Percentiles rank a stretch among this genome's conserved stretches.
Conservation (phyloP, 257 asterid species). For the Schizonepeta tenuifolia region DNA sequence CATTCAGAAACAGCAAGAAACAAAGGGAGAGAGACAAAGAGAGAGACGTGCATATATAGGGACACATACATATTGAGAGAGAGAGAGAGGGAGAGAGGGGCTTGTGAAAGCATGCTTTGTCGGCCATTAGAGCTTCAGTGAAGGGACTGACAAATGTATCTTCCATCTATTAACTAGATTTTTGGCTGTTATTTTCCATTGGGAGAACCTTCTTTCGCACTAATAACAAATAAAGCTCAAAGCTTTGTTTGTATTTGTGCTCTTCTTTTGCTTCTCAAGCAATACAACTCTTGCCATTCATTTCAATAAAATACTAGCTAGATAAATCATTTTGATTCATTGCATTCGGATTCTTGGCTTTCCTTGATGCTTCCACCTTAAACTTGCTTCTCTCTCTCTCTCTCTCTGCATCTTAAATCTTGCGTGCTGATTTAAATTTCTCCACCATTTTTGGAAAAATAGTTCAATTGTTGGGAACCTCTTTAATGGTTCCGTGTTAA, state of each 20-base stretch:
- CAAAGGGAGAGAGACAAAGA: conserved; percentile 20
- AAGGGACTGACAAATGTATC: conserved; percentile 42
- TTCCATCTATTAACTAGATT: conserved; percentile 39
- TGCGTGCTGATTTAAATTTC: conserved; percentile 40
- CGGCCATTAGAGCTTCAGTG: conserved; percentile 87
- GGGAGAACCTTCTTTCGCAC: conserved; percentile 37
- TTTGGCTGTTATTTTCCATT: conserved; percentile 46
- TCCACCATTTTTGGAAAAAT: conserved; percentile 41
- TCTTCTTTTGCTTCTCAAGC: conserved; percentile 38
- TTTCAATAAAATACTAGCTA: conserved; percentile 17
- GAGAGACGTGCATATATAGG: neutral
- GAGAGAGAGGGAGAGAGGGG: conserved; percentile 25
- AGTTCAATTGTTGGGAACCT: conserved; percentile 22
- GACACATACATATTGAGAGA: neutral
- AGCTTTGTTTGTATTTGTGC: conserved; percentile 34
- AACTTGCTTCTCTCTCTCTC: conserved; percentile 31
- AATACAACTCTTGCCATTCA: conserved; percentile 20
- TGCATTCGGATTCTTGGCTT: conserved; percentile 43
- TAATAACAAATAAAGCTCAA: conserved; percentile 23
- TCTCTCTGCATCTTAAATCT: conserved; percentile 32
- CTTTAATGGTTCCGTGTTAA: conserved; percentile 16
- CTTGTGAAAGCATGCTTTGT: conserved; percentile 77
- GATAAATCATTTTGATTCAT: conserved; percentile 42
- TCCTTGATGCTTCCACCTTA: conserved; percentile 33
- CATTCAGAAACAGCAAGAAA: conserved; percentile 36